phyloP scores from a whole-genome alignment of 768 basidiomycete species.

The Tulasnella sp. region DNA sequence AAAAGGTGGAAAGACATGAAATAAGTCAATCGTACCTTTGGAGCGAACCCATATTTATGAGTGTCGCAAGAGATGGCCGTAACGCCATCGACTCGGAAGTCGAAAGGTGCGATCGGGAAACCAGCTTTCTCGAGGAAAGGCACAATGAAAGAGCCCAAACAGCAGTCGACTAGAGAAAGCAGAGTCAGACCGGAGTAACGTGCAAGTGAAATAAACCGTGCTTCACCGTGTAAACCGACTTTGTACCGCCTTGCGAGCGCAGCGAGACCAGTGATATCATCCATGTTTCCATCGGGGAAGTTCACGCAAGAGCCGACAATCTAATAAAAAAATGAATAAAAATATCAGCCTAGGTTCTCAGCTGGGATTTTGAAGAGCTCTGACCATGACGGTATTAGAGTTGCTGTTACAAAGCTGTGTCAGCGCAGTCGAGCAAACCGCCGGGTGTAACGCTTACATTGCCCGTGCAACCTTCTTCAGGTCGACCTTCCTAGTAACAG shows the following conservation, averaged over 20 bases:
- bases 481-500: conserved; percentile 70
- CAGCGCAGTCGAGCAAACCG: background rate
- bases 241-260: conserved; percentile 67
- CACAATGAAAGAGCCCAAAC: conserved; percentile 88
- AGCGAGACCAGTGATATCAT: conserved; percentile 76
- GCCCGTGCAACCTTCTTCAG: conserved; percentile 74
- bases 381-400: conserved; percentile 79
- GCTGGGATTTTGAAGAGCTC: conserved; percentile 24
- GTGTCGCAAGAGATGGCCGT: conserved; percentile 95
- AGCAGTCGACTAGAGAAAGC: conserved; percentile 66
- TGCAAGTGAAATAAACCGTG: background rate
- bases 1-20: background rate
- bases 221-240: conserved; percentile 63
- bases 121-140: conserved; percentile 85
- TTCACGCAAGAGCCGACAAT: conserved; percentile 82
- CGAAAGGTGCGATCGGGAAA: conserved; percentile 69
- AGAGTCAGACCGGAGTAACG: background rate
- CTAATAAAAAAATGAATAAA: conserved; percentile 39
- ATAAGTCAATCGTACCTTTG: conserved; percentile 57
- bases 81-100: conserved; percentile 87
- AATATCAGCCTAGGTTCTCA: conserved; percentile 12
- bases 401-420: conserved; percentile 49
- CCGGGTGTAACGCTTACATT: conserved; percentile 56
- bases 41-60: conserved; percentile 93
- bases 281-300: conserved; percentile 82